These are phyloP conservation scores for Xylariaceae sp. DNA, from an alignment of 2,329 filamentous ascomycete species.

Conservation along the genomic window DNA sequence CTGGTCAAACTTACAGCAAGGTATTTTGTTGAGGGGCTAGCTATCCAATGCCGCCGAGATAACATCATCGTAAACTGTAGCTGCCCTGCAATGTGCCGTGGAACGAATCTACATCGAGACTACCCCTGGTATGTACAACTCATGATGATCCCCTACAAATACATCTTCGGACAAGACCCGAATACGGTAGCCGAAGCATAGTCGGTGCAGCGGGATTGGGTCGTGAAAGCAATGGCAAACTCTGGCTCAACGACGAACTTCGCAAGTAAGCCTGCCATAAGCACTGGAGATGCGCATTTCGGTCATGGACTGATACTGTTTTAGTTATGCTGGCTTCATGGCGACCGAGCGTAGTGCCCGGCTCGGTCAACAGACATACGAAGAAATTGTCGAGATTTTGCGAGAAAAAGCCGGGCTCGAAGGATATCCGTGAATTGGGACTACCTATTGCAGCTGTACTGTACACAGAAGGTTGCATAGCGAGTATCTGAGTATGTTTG, in stretches of 20 bases:
- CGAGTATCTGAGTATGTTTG: no score
- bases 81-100: conserved; percentile 12
- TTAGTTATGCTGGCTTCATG: conserved; percentile 4
- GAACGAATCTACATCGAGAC: conserved; percentile 7
- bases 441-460: no score
- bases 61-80: conserved; percentile 10
- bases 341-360: conserved; percentile 4
- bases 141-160: conserved; percentile 4
- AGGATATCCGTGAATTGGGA: not conserved
- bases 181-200: conserved; percentile 9
- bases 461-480: no score
- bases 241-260: conserved; percentile 10
- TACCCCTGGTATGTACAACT: not conserved
- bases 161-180: conserved; percentile 9
- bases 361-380: conserved; percentile 1
- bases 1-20: conserved; percentile 33
- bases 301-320: not conserved
- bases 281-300: not conserved
- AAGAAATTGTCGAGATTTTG: conserved; percentile 5
- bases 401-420: conserved; percentile 1
- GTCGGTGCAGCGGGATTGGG: conserved; percentile 9
- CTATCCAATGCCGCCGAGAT: not conserved
- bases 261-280: conserved; percentile 1
- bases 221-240: conserved; percentile 9
- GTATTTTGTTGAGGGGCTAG: conserved; percentile 36